A percentile compares a stretch with the other conserved stretches of the same genome.
Evolutionary conservation across 2,329 filamentous ascomycete species (phyloP).

Genomic region (Pseudocercospora pini-densiflorae): DNA sequence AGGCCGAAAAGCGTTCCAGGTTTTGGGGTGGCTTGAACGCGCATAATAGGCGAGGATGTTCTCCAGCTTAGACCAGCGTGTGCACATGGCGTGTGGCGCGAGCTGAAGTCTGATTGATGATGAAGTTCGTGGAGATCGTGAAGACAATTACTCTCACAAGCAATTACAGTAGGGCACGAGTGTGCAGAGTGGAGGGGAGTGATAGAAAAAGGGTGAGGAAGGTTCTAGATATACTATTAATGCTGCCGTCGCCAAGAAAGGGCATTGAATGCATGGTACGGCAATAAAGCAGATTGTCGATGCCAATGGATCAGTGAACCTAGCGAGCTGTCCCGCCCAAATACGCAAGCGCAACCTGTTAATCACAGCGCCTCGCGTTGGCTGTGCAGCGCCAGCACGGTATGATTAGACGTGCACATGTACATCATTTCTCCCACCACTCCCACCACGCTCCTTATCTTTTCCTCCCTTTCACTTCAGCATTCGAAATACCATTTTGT

Average conservation of each 20-base stretch:
- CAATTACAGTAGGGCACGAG: neutral
- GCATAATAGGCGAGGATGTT: neutral
- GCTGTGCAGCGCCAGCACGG: neutral
- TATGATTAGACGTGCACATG: neutral
- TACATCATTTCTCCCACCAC: neutral
- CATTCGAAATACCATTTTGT: neutral
- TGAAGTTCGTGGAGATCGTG: neutral
- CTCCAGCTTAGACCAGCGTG: neutral
- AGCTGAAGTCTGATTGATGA: slow-evolving; percentile 1
- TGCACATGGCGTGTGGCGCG: slow-evolving; percentile 2
- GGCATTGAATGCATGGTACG: neutral
- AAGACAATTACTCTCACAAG: neutral
- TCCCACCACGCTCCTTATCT: neutral
- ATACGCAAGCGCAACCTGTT: neutral
- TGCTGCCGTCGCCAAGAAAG: neutral
- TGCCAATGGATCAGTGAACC: neutral
- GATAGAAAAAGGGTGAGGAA: neutral
- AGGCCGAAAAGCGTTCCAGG: neutral
- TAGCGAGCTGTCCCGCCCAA: neutral
- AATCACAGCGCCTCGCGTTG: neutral
- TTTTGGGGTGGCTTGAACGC: slow-evolving; percentile 2
- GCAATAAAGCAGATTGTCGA: neutral
- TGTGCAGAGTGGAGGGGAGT: neutral
- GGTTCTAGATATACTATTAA: neutral
- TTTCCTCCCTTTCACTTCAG: neutral